Percentiles rank a stretch among this genome's conserved stretches.
phyloP scores from a whole-genome alignment of 2,329 filamentous ascomycete species.

The Venturia aucupariae region DNA sequence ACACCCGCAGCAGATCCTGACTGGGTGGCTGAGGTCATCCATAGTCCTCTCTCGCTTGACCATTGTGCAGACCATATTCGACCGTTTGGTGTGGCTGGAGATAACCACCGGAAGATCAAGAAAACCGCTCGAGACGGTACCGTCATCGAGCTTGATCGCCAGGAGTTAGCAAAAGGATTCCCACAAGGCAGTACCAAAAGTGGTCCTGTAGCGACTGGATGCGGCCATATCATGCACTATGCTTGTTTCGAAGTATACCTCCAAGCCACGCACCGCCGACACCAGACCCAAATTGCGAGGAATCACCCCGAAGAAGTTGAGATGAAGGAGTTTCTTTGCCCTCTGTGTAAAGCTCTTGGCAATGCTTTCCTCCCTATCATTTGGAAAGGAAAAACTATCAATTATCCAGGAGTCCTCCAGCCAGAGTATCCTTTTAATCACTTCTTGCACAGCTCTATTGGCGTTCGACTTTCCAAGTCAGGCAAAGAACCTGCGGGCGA shows the following conservation, averaged over 20 bases:
- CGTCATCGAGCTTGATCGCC: constrained; percentile 62
- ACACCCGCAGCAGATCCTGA: constrained; percentile 76
- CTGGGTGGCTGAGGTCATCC: constrained; percentile 72
- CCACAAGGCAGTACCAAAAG: constrained; percentile 36
- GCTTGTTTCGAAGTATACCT: constrained; percentile 90
- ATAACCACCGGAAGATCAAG: constrained; percentile 69
- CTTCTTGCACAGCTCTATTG: constrained; percentile 57
- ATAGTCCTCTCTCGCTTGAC: constrained; percentile 74
- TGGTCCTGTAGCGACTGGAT: constrained; percentile 81
- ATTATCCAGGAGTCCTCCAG: constrained; percentile 63
- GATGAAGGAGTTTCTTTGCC: constrained; percentile 87
- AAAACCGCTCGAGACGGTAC: constrained; percentile 68
- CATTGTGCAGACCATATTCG: constrained; percentile 71
- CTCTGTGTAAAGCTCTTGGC: constrained; percentile 89
- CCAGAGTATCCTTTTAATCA: constrained; percentile 52
- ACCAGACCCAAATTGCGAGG: constrained; percentile 84
- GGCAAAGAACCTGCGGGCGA: constrained; percentile 34
- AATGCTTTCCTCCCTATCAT: constrained; percentile 92
- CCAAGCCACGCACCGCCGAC: constrained; percentile 71
- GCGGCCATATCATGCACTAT: constrained; percentile 98
- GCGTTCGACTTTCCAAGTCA: constrained; percentile 37
- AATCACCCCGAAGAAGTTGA: constrained; percentile 79
- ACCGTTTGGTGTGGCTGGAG: constrained; percentile 82
- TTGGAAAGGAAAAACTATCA: constrained; percentile 87
- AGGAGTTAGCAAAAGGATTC: constrained; percentile 84